These are phyloP conservation scores for Cyberlindnera maritima DNA, from an alignment of 805 yeast genomes.

Conservation along the genomic window DNA sequence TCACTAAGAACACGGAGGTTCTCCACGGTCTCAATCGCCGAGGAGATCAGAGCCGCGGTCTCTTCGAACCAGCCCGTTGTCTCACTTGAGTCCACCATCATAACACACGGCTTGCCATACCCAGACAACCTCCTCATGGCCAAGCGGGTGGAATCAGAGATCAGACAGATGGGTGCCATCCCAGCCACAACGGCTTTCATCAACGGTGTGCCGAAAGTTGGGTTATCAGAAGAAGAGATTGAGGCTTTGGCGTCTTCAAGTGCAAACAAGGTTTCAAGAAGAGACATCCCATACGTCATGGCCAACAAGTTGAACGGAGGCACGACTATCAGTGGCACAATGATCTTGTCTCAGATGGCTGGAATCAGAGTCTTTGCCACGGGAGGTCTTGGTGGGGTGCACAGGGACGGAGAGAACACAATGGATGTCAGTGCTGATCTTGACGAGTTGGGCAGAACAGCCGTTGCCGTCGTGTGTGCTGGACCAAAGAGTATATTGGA, in stretches of 20 bases:
- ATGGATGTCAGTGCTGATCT: constrained; percentile 87
- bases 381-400: constrained; percentile 93
- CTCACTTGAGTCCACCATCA: constrained; percentile 81
- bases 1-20: not conserved
- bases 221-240: constrained; percentile 49
- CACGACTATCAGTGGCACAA: constrained; percentile 86
- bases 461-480: constrained; percentile 87
- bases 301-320: constrained; percentile 70
- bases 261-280: constrained; percentile 66
- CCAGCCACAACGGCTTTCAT: constrained; percentile 88
- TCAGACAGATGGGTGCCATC: constrained; percentile 61
- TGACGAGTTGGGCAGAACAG: constrained; percentile 79
- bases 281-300: constrained; percentile 76
- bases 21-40: constrained; percentile 18
- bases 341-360: constrained; percentile 72
- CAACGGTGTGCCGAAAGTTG: constrained; percentile 69
- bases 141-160: constrained; percentile 53
- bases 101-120: constrained; percentile 85
- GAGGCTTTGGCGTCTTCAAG: constrained; percentile 38
- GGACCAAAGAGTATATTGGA: constrained; percentile 89
- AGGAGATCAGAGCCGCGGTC: constrained; percentile 64
- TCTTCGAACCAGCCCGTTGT: constrained; percentile 62
- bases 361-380: constrained; percentile 88
- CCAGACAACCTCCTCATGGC: constrained; percentile 81
- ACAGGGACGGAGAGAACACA: constrained; percentile 68